These are phyloP conservation scores for Annona squamosa DNA, from an alignment of 164 flowering plant species.

Conservation along the genomic window DNA sequence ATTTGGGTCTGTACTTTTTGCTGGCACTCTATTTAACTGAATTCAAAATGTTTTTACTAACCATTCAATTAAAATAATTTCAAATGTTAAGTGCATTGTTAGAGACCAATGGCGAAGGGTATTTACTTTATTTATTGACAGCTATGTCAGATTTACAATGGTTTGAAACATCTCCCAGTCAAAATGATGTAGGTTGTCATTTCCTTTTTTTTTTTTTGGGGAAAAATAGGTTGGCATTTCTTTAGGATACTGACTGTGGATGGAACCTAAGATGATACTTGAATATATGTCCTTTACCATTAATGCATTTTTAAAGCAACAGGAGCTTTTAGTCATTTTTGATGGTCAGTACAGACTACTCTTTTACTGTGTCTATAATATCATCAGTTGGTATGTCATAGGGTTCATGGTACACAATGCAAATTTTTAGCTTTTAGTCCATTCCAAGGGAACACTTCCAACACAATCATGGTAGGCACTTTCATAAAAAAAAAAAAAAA, in stretches of 20 bases:
- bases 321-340: too few relatives aligned
- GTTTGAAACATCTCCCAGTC: conserved; percentile 5
- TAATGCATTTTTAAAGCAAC: too few relatives aligned
- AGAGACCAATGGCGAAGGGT: not conserved
- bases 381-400: too few relatives aligned
- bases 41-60: conserved; percentile 14
- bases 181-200: conserved; percentile 63
- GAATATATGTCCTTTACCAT: too few relatives aligned
- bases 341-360: too few relatives aligned
- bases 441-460: too few relatives aligned
- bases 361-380: too few relatives aligned
- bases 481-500: too few relatives aligned
- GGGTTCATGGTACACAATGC: too few relatives aligned
- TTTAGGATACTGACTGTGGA: conserved; percentile 51
- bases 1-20: conserved; percentile 84
- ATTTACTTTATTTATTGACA: not conserved
- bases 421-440: too few relatives aligned
- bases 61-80: not conserved
- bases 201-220: conserved; percentile 9
- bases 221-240: conserved; percentile 9
- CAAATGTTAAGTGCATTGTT: not conserved
- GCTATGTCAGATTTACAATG: not conserved
- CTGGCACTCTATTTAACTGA: conserved; percentile 48
- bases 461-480: too few relatives aligned
- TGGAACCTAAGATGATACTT: conserved; percentile 53